A percentile compares a stretch with the other conserved stretches of the same genome.
Evolutionary conservation across 2,329 filamentous ascomycete genomes (phyloP).

Genomic region (Rosellinia necatrix): DNA sequence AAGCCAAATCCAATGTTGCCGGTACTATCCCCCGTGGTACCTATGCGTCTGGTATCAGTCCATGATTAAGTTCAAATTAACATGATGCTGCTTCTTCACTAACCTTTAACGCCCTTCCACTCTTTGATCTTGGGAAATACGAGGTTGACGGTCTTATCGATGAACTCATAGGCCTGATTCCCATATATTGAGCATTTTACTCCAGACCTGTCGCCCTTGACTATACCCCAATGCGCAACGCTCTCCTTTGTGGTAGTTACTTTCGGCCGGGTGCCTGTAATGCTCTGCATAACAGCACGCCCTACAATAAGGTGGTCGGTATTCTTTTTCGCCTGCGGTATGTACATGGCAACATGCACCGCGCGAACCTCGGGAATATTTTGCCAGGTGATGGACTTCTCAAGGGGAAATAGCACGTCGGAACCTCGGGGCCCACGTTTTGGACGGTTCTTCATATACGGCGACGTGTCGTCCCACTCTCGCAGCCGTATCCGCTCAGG

Average conservation of each 20-base stretch:
- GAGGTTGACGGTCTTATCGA: conserved; percentile 87
- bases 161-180: conserved; percentile 84
- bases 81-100: conserved; percentile 26
- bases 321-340: conserved; percentile 72
- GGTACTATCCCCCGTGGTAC: conserved; percentile 77
- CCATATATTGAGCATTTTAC: conserved; percentile 79
- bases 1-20: conserved; percentile 89
- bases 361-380: conserved; percentile 84
- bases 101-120: conserved; percentile 71
- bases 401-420: conserved; percentile 71
- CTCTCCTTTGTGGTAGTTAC: conserved; percentile 72
- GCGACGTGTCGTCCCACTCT: conserved; percentile 86
- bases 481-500: conserved; percentile 70
- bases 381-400: conserved; percentile 75
- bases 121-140: conserved; percentile 97
- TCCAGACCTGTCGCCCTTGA: conserved; percentile 71
- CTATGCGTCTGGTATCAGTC: conserved; percentile 31
- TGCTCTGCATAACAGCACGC: conserved; percentile 81
- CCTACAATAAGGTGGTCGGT: conserved; percentile 79
- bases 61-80: neutral
- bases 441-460: conserved; percentile 91
- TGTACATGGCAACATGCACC: conserved; percentile 78
- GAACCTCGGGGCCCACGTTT: conserved; percentile 83
- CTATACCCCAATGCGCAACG: conserved; percentile 76
- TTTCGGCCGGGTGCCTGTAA: conserved; percentile 75